Evolutionary conservation across 352 stramenopile genomes (phyloP).

Genomic region (Pythium folliculosum): DNA sequence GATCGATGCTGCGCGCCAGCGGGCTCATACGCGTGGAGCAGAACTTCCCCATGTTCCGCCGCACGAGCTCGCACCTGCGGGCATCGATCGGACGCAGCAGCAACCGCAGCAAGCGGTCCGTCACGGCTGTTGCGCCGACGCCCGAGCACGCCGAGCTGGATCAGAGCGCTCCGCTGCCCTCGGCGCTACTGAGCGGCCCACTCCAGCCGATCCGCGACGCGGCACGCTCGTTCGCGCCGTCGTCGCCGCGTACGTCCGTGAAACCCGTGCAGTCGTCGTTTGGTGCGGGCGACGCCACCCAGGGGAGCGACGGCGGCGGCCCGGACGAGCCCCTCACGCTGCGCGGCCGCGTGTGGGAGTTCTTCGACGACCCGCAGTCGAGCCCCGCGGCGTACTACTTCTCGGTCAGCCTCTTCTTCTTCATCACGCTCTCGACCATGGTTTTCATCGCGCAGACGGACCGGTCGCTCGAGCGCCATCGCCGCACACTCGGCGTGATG

Average conservation of each 20-base stretch:
- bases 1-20: constrained; percentile 28
- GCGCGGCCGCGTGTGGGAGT: constrained; percentile 41
- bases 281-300: neutral
- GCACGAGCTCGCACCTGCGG: constrained; percentile 17
- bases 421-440: constrained; percentile 65
- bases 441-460: constrained; percentile 77
- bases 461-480: constrained; percentile 39
- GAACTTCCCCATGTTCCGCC: constrained; percentile 26
- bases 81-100: constrained; percentile 17
- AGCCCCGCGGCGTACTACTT: constrained; percentile 60
- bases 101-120: constrained; percentile 8
- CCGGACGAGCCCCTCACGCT: constrained; percentile 11
- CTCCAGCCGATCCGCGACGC: constrained; percentile 1
- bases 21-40: constrained; percentile 37
- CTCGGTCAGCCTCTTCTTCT: constrained; percentile 58
- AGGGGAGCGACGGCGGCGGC: constrained; percentile 4
- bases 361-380: constrained; percentile 78
- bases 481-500: constrained; percentile 35
- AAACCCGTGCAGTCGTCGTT: constrained; percentile 1
- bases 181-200: neutral
- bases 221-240: neutral
- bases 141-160: constrained; percentile 13
- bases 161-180: neutral
- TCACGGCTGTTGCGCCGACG: constrained; percentile 34
- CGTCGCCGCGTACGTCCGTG: constrained; percentile 5